Evolutionary conservation across 805 yeast species (phyloP).

Genomic region (Peterozyma xylosa): DNA sequence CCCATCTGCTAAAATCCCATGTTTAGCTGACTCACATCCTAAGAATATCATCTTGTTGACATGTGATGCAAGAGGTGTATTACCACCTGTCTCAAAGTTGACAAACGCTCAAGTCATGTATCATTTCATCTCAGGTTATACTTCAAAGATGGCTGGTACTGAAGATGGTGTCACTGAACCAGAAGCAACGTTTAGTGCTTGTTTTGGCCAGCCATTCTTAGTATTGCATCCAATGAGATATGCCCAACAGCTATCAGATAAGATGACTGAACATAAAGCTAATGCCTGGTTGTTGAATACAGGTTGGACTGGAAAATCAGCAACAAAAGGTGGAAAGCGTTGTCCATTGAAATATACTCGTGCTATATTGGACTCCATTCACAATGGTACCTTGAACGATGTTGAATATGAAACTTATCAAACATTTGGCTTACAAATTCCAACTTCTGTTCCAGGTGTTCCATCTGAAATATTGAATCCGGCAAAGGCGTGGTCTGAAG

Average conservation of each 20-base stretch:
- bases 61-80: conserved; percentile 96
- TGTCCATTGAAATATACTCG: conserved; percentile 97
- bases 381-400: conserved; percentile 77
- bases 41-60: conserved; percentile 86
- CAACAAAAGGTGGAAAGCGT: conserved; percentile 90
- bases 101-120: conserved; percentile 97
- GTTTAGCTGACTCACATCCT: conserved; percentile 85
- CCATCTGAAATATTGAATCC: conserved; percentile 87
- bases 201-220: conserved; percentile 98
- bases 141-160: conserved; percentile 99
- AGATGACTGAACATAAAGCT: conserved; percentile 82
- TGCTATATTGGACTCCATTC: conserved; percentile 91
- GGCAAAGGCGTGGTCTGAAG: conserved; percentile 67
- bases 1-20: conserved; percentile 94
- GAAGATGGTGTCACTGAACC: conserved; percentile 99
- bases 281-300: conserved; percentile 96
- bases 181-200: conserved; percentile 94
- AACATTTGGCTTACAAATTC: conserved; percentile 80
- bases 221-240: conserved; percentile 97
- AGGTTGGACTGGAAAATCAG: conserved; percentile 97
- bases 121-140: conserved; percentile 97
- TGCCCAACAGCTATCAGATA: conserved; percentile 92
- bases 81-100: conserved; percentile 93
- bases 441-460: conserved; percentile 74
- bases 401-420: conserved; percentile 81